phyloP scores from a whole-genome alignment of 1,284 basidiomycete species.

The Quambalaria eucalypti region DNA sequence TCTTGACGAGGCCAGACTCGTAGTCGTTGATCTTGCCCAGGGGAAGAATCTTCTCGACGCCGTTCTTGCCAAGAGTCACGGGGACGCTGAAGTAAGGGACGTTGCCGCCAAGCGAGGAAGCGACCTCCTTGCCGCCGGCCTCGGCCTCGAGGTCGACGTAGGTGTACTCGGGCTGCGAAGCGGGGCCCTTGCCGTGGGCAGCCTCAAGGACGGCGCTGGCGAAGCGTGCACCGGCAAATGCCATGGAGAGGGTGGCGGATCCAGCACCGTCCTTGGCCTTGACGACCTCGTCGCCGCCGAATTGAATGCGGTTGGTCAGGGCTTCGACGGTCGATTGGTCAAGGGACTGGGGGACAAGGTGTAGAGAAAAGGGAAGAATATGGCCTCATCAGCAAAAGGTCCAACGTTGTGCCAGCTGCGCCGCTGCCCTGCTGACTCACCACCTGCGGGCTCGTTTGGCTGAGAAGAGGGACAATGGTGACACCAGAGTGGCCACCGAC shows the following conservation, averaged over 20 bases:
- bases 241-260: conserved; percentile 83
- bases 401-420: too few species aligned
- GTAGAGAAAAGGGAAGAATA: too few species aligned
- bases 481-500: conserved; percentile 92
- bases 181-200: conserved; percentile 30
- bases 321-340: conserved; percentile 53
- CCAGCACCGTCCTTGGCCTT: conserved; percentile 82
- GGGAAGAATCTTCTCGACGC: conserved; percentile 54
- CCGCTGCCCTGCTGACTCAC: too few species aligned
- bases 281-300: conserved; percentile 84
- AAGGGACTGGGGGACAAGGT: too few species aligned
- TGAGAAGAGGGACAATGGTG: conserved; percentile 90
- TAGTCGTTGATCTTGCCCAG: conserved; percentile 52
- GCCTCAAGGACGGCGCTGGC: conserved; percentile 40
- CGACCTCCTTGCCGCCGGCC: conserved; percentile 32
- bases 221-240: conserved; percentile 54
- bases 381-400: too few species aligned
- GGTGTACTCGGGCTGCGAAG: conserved; percentile 32
- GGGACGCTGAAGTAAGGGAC: conserved; percentile 43
- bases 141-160: conserved; percentile 42
- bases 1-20: conserved; percentile 52
- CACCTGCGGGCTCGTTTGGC: conserved; percentile 56
- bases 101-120: conserved; percentile 30
- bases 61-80: conserved; percentile 44
- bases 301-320: conserved; percentile 78